These are phyloP conservation scores for Globisporangium parvum DNA, from an alignment of 352 stramenopile genomes.

Conservation along the genomic window DNA sequence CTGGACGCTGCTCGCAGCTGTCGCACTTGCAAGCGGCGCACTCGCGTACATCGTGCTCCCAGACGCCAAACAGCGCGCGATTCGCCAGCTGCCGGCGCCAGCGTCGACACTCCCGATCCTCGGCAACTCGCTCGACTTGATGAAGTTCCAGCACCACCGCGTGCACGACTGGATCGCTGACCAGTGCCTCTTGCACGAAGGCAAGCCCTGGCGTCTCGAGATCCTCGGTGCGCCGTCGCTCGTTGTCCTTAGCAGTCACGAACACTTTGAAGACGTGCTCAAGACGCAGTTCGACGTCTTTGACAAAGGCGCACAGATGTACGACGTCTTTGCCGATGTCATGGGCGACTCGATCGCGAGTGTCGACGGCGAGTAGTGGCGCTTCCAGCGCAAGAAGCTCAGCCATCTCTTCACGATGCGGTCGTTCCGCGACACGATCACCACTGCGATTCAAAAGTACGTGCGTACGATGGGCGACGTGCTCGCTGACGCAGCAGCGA, in stretches of 20 bases:
- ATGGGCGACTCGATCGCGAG: slow-evolving; percentile 21
- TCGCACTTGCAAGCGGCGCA: not conserved
- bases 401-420: slow-evolving; percentile 27
- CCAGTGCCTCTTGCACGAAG: slow-evolving; percentile 1
- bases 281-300: slow-evolving; percentile 34
- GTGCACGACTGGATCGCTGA: slow-evolving; percentile 15
- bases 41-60: slow-evolving; percentile 8
- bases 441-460: slow-evolving; percentile 28
- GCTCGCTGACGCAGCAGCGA: slow-evolving; percentile 9
- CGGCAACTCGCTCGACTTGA: slow-evolving; percentile 18
- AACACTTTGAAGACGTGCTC: slow-evolving; percentile 27
- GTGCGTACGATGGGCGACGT: slow-evolving; percentile 20
- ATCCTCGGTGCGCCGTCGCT: slow-evolving; percentile 14
- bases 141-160: slow-evolving; percentile 2
- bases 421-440: slow-evolving; percentile 23
- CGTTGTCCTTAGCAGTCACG: slow-evolving; percentile 17
- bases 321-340: slow-evolving; percentile 16
- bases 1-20: too few species aligned
- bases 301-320: slow-evolving; percentile 22
- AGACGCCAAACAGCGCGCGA: slow-evolving; percentile 8
- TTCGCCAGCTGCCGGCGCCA: slow-evolving; percentile 8
- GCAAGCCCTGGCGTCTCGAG: slow-evolving; percentile 17
- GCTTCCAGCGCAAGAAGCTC: slow-evolving; percentile 25
- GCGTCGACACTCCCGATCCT: slow-evolving; percentile 15
- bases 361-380: slow-evolving; percentile 25